A percentile compares a stretch with the other conserved stretches of the same genome.
These are phyloP conservation scores for Populus tremula DNA, from an alignment of 345 rosid genomes.

Conservation along the genomic window DNA sequence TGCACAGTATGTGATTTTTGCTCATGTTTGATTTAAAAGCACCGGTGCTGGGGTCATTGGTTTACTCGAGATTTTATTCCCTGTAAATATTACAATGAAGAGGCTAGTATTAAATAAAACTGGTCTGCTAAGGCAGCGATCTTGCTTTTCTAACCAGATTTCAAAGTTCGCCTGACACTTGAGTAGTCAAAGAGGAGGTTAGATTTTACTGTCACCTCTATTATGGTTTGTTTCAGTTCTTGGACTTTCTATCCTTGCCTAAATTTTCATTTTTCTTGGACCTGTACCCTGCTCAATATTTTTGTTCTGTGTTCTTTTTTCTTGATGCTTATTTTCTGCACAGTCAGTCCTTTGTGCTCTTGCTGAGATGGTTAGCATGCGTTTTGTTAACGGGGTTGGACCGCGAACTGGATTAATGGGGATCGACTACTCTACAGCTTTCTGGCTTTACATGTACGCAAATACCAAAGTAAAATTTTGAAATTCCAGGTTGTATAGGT, in stretches of 20 bases:
- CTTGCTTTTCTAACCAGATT: background rate
- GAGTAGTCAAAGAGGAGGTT: background rate
- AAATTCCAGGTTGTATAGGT: background rate
- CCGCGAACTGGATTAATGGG: constrained; percentile 68
- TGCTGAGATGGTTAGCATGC: constrained; percentile 80
- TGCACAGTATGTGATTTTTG: background rate
- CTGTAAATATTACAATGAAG: background rate
- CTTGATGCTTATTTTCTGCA: constrained; percentile 9
- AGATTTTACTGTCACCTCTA: background rate
- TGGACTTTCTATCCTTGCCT: background rate
- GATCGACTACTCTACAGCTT: constrained; percentile 66
- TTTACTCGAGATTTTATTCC: background rate
- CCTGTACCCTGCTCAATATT: background rate
- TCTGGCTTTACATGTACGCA: constrained; percentile 83
- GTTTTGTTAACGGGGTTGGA: constrained; percentile 62
- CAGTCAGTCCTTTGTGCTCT: constrained; percentile 80
- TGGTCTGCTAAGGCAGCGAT: background rate
- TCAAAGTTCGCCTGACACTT: background rate
- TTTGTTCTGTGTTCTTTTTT: background rate
- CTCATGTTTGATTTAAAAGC: background rate
- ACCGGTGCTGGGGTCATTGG: background rate
- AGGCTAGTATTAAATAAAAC: background rate
- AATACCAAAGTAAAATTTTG: background rate
- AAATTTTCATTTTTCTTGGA: background rate
- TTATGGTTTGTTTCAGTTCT: background rate